These are phyloP conservation scores for Pythium coloratum DNA, from an alignment of 352 stramenopile species.

Conservation along the genomic window DNA sequence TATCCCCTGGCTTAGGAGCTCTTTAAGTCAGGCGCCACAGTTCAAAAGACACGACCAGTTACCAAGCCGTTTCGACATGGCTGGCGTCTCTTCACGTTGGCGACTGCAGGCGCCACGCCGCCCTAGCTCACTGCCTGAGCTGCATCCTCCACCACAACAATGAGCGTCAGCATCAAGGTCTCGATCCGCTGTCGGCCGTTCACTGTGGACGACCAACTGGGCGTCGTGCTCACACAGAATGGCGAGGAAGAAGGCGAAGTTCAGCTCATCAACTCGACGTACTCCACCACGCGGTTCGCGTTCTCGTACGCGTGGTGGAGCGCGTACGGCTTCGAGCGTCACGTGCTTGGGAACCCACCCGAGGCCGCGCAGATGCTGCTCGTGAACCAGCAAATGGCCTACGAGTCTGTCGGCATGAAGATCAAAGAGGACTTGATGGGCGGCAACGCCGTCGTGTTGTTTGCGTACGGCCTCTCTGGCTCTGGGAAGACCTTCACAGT, in stretches of 20 bases:
- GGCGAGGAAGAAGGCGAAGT: slow-evolving; percentile 92
- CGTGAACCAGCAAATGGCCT: slow-evolving; percentile 90
- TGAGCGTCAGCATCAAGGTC: slow-evolving; percentile 91
- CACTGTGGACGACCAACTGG: slow-evolving; percentile 90
- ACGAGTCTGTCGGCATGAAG: slow-evolving; percentile 86
- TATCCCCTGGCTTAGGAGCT: too few species aligned
- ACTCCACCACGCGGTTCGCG: slow-evolving; percentile 91
- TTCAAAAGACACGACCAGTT: background rate
- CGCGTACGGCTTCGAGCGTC: slow-evolving; percentile 91
- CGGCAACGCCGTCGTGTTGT: slow-evolving; percentile 93
- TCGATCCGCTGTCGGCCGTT: slow-evolving; percentile 86
- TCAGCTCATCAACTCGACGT: slow-evolving; percentile 92
- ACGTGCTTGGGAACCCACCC: slow-evolving; percentile 68
- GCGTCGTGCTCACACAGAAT: slow-evolving; percentile 90
- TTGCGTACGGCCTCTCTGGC: slow-evolving; percentile 91
- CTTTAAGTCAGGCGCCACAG: too few species aligned
- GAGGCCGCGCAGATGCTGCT: slow-evolving; percentile 84
- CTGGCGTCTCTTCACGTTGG: background rate
- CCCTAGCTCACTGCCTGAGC: background rate
- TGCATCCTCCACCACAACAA: slow-evolving; percentile 19
- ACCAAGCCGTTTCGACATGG: background rate
- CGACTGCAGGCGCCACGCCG: background rate
- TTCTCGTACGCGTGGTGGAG: slow-evolving; percentile 95
- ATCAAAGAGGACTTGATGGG: slow-evolving; percentile 91
- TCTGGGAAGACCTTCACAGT: slow-evolving; percentile 94